Evolutionary conservation across 2,329 filamentous ascomycete genomes (phyloP), one percentile per base, ranked within the genome.

Genomic region (Calonectria hongkongensis): DNA sequence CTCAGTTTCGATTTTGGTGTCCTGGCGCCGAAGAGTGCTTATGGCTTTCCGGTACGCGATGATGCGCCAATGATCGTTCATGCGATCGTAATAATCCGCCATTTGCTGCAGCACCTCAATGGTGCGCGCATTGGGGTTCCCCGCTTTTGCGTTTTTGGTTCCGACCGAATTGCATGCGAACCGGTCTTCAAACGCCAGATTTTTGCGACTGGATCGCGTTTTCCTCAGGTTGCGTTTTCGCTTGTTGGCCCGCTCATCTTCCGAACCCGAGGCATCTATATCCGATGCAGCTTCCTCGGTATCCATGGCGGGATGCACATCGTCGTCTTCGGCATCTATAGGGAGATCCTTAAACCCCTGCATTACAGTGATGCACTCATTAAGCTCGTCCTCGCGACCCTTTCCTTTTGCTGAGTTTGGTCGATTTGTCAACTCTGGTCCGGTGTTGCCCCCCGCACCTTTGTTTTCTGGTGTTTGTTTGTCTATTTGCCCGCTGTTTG

Each of bases 31-130:
- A 15, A 98, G 87, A 3, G 91, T 93, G n/a, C 88, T 86, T 65
- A 97, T 94, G 15, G 91, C 95, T 81, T 92, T 94, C 41, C 94
- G 92, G 82, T 98, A 98, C 5, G 94, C 92, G 0, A 90, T 85
- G 0, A 89, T 89, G 3, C 95, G 91, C 94, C 94, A 98, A 43
- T 91, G 89, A 79, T 98, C 95, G 47, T 92, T 89, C n/a, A 90
- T 91, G 8, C 92, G 88, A 5, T 89, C 89, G 82, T 98, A 98
- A 82, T 96, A 93, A 66, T 92, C 89, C 50, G 91, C 89, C 94
- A 98, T 95, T 76, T 94, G 88, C 78, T 95, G 90, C 6, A 98
- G 86, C 2, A 97, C 87, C 58, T 93, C 89, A 64, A 98, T 95
- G 0, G 94, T 97, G 15, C 89, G 86, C 1, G 87, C 86, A 81